Evolutionary conservation across 306 rosid genomes (phyloP), one percentile per base, ranked within the genome.

Genomic region (Geum urbanum): DNA sequence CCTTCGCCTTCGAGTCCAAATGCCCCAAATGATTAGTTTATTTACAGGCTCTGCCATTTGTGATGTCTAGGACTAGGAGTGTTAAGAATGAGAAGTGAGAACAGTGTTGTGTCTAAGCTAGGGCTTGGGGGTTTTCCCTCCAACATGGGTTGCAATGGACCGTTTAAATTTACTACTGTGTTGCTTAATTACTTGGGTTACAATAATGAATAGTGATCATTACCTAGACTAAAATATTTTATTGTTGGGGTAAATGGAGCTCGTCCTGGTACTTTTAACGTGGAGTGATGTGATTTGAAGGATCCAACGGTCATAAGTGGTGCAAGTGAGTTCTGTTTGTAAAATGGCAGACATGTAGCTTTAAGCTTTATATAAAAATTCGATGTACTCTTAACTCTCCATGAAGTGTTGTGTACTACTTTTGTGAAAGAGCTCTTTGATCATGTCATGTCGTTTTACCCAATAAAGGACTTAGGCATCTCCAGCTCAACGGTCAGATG

Each of bases 1-100:
- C 97, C 10, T 77, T 92, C 44, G 91, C 97, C 24, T 88, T 88
- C 27, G 91, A 90, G 71, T 92, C 96, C 54, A 80, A 76, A 7
- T 90, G 98, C 67, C 75, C 82, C 18, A 0, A 44, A 3, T 43
- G 67, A 20, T 19, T 65, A 48, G 3, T 8, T 61, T 1, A n/a
- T 15, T 32, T 71, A 45, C 18, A n/a, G 7, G n/a, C 24, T 1
- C 13, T 37, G 22, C n/a, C n/a, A n/a, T 14, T 14, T 24, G 65
- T 55, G 73, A 22, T 10, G 3, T 15, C 20, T 59, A 0, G n/a
- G n/a, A n/a, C n/a, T n/a, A n/a, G n/a, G n/a, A 27, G 32, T 27
- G 32, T 27, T 2, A 27, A 27, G 32, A 27, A 2, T 27, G 32
- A 27, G 32, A 27, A 27, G 32, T 27, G 32, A 27, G 32, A 27